Evolutionary conservation across 306 rosid species (phyloP), one percentile per base, ranked within the genome.

Genomic region (Rosa lucieae): DNA sequence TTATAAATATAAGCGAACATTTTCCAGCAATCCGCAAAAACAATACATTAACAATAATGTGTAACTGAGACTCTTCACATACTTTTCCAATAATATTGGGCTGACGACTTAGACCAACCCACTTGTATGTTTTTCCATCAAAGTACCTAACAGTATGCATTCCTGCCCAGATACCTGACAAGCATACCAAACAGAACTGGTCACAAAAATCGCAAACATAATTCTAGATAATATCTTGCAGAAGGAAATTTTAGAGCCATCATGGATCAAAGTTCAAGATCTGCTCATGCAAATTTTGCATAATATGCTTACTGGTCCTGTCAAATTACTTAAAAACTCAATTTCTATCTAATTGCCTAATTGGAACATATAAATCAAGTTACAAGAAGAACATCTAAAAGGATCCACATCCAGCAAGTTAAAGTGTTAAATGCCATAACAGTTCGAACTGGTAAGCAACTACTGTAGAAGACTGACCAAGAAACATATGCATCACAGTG

Each of bases 131-230:
- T 88, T 91, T 93, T 75, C 99, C 99, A 40, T 96, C 99, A 40
- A 96, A 96, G 87, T 96, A 93, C 75, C 98, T 85, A 70, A 96
- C 99, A 52, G 98, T 96, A 81, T 87, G 87, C 99, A 96, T 96
- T 84, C 99, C 99, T 43, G 99, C 99, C 99, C 99, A 96, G 73
- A 96, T 96, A 79, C 99, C 99, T 93, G 92, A 81, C 85, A 51
- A 67, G 65, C 46, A 65, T 76, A 82, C 23, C 62, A 73, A 79
- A 69, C 71, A 79, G 74, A 56, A 67, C 17, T 74, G 37, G 63
- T 81, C 78, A 74, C 44, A 80, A 56, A 56, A 79, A 66, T 49
- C 39, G 10, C 43, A 51, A 76, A 29, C 68, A 42, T 58, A 5
- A 48, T 21, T 75, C 69, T 61, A 58, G 46, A 52, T 53, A 23